A percentile compares a stretch with the other conserved stretches of the same genome.
phyloP scores from a whole-genome alignment of 768 basidiomycete species.

The Pholiota microspora region DNA sequence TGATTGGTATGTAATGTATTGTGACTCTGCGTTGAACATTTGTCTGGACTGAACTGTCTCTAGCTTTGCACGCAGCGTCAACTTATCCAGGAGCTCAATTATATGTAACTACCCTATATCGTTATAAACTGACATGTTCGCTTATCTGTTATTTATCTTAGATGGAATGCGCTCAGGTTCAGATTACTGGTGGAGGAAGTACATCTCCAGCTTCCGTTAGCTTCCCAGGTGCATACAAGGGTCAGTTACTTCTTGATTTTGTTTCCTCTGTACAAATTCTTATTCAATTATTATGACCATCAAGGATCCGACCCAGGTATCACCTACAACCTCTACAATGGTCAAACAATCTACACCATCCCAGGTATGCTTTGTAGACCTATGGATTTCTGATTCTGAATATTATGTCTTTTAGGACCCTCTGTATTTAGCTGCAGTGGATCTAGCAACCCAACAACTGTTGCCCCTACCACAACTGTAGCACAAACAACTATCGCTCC shows the following conservation, averaged over 20 bases:
- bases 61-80: slow-evolving; percentile 43
- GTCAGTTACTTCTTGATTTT: slow-evolving; percentile 16
- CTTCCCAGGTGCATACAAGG: slow-evolving; percentile 47
- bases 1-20: slow-evolving; percentile 25
- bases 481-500: neutral
- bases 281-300: neutral
- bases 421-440: slow-evolving; percentile 37
- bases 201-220: slow-evolving; percentile 40
- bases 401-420: slow-evolving; percentile 25
- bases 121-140: slow-evolving; percentile 12
- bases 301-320: slow-evolving; percentile 44
- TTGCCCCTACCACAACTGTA: neutral
- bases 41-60: neutral
- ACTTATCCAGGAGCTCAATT: slow-evolving; percentile 54
- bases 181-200: slow-evolving; percentile 43
- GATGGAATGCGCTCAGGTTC: slow-evolving; percentile 47
- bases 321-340: slow-evolving; percentile 41
- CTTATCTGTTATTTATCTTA: slow-evolving; percentile 11
- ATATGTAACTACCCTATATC: slow-evolving; percentile 32
- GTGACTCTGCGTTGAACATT: slow-evolving; percentile 21
- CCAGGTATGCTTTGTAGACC: slow-evolving; percentile 32
- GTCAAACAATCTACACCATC: slow-evolving; percentile 36
- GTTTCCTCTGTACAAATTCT: neutral
- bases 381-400: no score
- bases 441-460: slow-evolving; percentile 10